These are phyloP conservation scores for Tricholoma saponaceum DNA, from an alignment of 768 basidiomycete species.

Conservation along the genomic window DNA sequence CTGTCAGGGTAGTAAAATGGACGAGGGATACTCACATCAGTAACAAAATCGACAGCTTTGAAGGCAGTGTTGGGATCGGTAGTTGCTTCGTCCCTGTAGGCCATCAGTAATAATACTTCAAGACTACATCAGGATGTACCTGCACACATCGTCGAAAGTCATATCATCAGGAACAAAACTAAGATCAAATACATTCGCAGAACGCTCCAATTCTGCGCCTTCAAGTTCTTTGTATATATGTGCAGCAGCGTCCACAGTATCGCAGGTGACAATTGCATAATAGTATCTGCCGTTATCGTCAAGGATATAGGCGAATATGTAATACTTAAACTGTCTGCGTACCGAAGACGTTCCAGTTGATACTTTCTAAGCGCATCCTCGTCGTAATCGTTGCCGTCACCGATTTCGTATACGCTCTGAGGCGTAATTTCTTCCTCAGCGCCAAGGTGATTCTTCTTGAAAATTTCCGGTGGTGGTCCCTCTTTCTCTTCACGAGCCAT, in stretches of 20 bases:
- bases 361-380: constrained; percentile 86
- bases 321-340: constrained; percentile 20
- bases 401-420: constrained; percentile 59
- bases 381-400: constrained; percentile 76
- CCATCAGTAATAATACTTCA: background rate
- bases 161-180: constrained; percentile 92
- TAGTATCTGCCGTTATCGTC: constrained; percentile 65
- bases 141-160: constrained; percentile 73
- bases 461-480: constrained; percentile 85
- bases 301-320: background rate
- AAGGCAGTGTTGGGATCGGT: constrained; percentile 56
- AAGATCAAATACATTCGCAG: constrained; percentile 93
- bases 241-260: constrained; percentile 67
- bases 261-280: constrained; percentile 91
- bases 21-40: constrained; percentile 60
- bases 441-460: constrained; percentile 46
- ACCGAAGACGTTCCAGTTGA: constrained; percentile 91
- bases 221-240: constrained; percentile 85
- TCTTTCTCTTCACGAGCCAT: constrained; percentile 85
- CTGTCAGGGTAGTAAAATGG: background rate
- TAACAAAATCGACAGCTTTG: constrained; percentile 84
- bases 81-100: constrained; percentile 75
- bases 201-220: constrained; percentile 93
- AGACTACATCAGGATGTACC: constrained; percentile 37
- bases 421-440: constrained; percentile 58